These are phyloP conservation scores for Plasmodium gaboni DNA, from an alignment of 169 alveolate genomes.

Conservation along the genomic window DNA sequence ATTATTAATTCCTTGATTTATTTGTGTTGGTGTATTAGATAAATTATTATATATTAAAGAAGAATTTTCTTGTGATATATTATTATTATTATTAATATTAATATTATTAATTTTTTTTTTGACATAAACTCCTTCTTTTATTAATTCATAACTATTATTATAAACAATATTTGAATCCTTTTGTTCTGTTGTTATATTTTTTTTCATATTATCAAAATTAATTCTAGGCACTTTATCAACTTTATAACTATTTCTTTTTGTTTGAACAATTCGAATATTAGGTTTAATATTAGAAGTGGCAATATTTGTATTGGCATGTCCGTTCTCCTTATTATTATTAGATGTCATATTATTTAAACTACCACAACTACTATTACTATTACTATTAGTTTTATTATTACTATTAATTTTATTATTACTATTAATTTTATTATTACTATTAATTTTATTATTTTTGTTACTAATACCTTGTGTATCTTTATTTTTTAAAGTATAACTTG, in stretches of 20 bases:
- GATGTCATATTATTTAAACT: not conserved
- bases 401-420: not conserved
- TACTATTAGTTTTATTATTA: not conserved
- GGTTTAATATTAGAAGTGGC: not conserved
- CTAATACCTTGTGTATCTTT: too few species aligned
- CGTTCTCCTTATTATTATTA: too few species aligned
- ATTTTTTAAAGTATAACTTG: too few species aligned
- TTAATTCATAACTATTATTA: not conserved
- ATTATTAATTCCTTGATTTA: not conserved
- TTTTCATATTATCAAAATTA: not conserved
- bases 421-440: not conserved
- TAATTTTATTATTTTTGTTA: not conserved
- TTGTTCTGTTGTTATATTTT: not conserved
- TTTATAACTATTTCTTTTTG: constrained; percentile 25
- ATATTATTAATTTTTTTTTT: not conserved
- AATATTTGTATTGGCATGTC: too few species aligned
- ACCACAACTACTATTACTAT: not conserved
- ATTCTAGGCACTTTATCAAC: constrained; percentile 19
- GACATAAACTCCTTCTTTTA: not conserved
- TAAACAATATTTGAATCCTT: not conserved
- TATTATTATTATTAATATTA: not conserved
- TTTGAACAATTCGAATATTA: constrained; percentile 2
- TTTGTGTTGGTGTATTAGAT: not conserved
- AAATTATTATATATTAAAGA: not conserved
- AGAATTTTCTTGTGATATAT: not conserved